A percentile compares a stretch with the other conserved stretches of the same genome.
These are phyloP conservation scores for Aureobasidium sp. DNA, from an alignment of 2,329 filamentous ascomycete genomes.

Conservation along the genomic window DNA sequence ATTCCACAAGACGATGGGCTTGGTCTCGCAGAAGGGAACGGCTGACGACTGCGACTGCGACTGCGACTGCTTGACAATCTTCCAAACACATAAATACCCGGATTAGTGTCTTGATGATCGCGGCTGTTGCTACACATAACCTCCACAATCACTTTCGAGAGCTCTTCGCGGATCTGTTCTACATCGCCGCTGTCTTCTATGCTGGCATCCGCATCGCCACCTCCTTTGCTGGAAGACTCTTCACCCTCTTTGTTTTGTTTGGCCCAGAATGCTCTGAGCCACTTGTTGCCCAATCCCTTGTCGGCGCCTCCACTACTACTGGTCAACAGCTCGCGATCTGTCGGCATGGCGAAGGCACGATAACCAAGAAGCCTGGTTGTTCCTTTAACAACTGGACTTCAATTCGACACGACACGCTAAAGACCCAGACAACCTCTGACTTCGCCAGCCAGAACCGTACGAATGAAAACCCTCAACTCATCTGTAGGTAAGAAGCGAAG, in stretches of 20 bases:
- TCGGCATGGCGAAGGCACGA: too few species aligned
- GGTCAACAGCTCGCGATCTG: too few species aligned
- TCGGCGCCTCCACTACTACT: too few species aligned
- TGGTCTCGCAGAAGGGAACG: background rate
- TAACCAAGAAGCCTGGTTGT: too few species aligned
- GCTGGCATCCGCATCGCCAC: background rate
- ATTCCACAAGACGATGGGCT: background rate
- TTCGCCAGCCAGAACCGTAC: background rate
- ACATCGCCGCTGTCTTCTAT: background rate
- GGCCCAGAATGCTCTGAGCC: too few species aligned
- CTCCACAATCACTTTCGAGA: background rate
- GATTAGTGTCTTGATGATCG: background rate
- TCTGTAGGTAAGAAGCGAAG: background rate
- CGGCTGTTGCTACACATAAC: background rate
- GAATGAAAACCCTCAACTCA: background rate
- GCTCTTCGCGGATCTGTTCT: background rate
- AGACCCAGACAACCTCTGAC: too few species aligned
- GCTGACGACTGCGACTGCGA: background rate
- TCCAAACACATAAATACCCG: background rate
- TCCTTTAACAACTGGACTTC: too few species aligned
- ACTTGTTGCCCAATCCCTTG: too few species aligned
- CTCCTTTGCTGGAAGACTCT: background rate
- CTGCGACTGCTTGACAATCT: background rate
- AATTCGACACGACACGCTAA: background rate
- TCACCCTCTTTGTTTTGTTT: background rate